Conservation (phyloP, 768 basidiomycete species). For the Mycena leptocephala region DNA sequence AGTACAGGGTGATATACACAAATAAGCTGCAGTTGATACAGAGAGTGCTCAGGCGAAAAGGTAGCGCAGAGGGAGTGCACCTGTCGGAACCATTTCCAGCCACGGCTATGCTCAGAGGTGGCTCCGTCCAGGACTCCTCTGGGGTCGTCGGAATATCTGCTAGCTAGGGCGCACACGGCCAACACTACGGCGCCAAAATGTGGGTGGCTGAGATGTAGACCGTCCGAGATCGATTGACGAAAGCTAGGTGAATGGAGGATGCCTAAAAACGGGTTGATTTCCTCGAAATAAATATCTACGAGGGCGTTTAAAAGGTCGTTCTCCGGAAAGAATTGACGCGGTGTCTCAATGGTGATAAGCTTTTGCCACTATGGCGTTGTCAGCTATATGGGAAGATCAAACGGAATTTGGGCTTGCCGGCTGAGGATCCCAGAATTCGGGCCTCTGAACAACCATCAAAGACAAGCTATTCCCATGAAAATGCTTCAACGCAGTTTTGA, state of each 20-base stretch:
- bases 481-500: conserved; percentile 8
- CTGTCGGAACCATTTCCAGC: conserved; percentile 67
- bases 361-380: conserved; percentile 54
- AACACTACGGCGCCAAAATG: conserved; percentile 74
- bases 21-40: neutral
- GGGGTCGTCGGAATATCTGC: conserved; percentile 69
- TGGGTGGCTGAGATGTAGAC: conserved; percentile 64
- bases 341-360: conserved; percentile 39
- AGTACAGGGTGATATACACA: neutral
- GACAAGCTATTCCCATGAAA: neutral
- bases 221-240: conserved; percentile 59
- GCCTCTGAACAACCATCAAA: conserved; percentile 15
- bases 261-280: conserved; percentile 67
- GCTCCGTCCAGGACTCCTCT: conserved; percentile 52
- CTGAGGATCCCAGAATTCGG: conserved; percentile 34
- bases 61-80: neutral
- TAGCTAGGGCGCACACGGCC: conserved; percentile 76
- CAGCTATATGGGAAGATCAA: neutral
- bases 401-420: neutral
- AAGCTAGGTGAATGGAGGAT: conserved; percentile 81
- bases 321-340: conserved; percentile 59
- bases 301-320: conserved; percentile 64
- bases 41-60: neutral
- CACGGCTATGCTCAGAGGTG: conserved; percentile 59
- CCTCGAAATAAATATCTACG: conserved; percentile 72